Evolutionary conservation across 768 basidiomycete species (phyloP).

Genomic region (Pulveroboletus frians): DNA sequence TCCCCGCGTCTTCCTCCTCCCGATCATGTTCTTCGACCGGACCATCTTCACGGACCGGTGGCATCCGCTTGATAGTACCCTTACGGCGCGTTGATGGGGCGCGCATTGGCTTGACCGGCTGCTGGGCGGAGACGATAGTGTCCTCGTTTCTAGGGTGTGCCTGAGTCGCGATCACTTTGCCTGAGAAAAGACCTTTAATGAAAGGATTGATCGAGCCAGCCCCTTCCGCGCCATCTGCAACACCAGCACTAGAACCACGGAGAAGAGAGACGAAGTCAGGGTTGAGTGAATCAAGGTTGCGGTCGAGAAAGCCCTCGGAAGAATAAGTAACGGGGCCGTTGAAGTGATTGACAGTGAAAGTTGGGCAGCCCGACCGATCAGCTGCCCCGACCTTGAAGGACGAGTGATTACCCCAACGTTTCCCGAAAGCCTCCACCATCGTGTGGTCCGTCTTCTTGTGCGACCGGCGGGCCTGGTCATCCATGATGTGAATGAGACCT

Average conservation of each 20-base stretch:
- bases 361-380: constrained; percentile 74
- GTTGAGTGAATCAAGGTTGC: constrained; percentile 84
- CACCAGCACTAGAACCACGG: constrained; percentile 45
- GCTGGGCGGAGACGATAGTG: constrained; percentile 92
- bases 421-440: constrained; percentile 92
- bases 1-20: constrained; percentile 37
- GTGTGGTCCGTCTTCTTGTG: constrained; percentile 90
- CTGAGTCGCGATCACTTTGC: constrained; percentile 85
- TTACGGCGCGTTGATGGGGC: constrained; percentile 86
- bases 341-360: constrained; percentile 90
- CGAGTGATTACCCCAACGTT: constrained; percentile 91
- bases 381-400: constrained; percentile 79
- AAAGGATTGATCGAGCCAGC: constrained; percentile 87
- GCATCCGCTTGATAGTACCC: constrained; percentile 55
- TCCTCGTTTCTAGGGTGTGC: constrained; percentile 91
- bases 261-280: constrained; percentile 91
- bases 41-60: constrained; percentile 30
- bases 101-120: constrained; percentile 90
- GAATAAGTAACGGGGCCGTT: constrained; percentile 91
- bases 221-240: constrained; percentile 51
- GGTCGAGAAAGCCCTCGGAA: constrained; percentile 81
- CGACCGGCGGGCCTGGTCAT: constrained; percentile 83
- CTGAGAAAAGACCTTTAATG: constrained; percentile 83
- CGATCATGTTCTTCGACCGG: constrained; percentile 44
- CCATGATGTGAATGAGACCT: constrained; percentile 95